Base-by-base conservation (phyloP, 305 asterid species). In the Ajuga reptans region DNA sequence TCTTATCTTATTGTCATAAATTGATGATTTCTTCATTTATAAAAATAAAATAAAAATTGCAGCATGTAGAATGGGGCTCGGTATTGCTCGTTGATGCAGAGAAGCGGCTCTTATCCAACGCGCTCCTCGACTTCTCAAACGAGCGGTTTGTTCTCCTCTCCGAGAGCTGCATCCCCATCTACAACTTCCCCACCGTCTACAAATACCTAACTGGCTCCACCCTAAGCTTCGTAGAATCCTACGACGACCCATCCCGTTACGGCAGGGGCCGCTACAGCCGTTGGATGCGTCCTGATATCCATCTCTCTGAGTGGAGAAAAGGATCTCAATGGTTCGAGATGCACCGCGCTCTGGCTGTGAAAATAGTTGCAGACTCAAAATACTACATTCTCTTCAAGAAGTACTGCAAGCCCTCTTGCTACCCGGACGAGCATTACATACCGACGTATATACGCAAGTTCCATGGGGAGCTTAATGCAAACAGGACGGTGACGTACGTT, bases 261-360 rank as follows among this genome's bases (percentile, higher is more conserved):
- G 99, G 99, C 9, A 94, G 96, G 2, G 99, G 99, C 4, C 95
- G 99, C 46, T 93, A 89, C 85, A 93, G 74, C 80, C 86, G 86
- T n/a, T 73, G 83, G 55, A 93, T 93, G 99, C 60, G 39, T 17
- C 97, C 99, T 4, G 69, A 85, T 61, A 79, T 93, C 45, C 76
- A 31, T 29, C 92, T 86, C 21, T 42, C 79, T 15, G 96, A 93
- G 15, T 93, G 99, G 99, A 82, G 96, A 64, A 93, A 93, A 87
- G 99, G 99, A 12, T 93, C 99, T 0, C 96, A 93, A 12, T 93
- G 99, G 99, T 93, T 93, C 17, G 99, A 93, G 81, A 81, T 90
- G 71, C 89, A 84, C 11, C 95, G 99, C 1, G 42, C 69, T 42
- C 56, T 93, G 51, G 99, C 99, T 7, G 46, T 90, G 79, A 68